A percentile compares a stretch with the other conserved stretches of the same genome.
Evolutionary conservation across 2,329 filamentous ascomycete species (phyloP).

Genomic region (Fusarium equiseti): DNA sequence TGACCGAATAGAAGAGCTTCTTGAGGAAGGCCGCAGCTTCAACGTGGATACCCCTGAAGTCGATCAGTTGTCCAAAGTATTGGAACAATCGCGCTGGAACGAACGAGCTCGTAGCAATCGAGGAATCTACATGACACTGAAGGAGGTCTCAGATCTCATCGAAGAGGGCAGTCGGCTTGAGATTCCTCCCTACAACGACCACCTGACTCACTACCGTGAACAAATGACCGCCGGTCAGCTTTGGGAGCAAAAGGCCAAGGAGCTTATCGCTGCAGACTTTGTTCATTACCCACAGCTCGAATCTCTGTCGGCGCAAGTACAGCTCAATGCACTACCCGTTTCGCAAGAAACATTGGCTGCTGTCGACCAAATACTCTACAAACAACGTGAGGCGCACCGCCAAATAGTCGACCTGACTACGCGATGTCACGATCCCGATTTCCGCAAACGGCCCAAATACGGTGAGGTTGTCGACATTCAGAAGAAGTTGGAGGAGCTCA

Average conservation of each 20-base stretch:
- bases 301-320: conserved; percentile 86
- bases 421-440: conserved; percentile 79
- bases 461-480: conserved; percentile 90
- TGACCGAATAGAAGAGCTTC: conserved; percentile 85
- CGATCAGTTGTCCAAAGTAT: conserved; percentile 80
- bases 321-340: conserved; percentile 78
- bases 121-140: conserved; percentile 75
- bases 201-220: conserved; percentile 80
- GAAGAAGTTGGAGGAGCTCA: conserved; percentile 86
- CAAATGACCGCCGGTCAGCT: conserved; percentile 81
- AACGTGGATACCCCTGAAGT: conserved; percentile 93
- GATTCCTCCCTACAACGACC: conserved; percentile 83
- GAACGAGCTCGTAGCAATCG: conserved; percentile 77
- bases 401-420: conserved; percentile 87
- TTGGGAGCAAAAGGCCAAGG: conserved; percentile 94
- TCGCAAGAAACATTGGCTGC: conserved; percentile 81
- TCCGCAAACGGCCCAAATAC: conserved; percentile 85
- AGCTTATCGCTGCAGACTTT: conserved; percentile 90
- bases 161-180: conserved; percentile 81
- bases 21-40: conserved; percentile 90
- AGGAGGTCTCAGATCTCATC: conserved; percentile 84
- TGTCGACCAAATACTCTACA: conserved; percentile 93
- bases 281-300: conserved; percentile 96
- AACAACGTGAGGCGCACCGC: conserved; percentile 93
- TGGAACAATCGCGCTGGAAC: conserved; percentile 91